Conservation (phyloP, 495 filamentous ascomycete genomes). For the Penicillium taxi region DNA sequence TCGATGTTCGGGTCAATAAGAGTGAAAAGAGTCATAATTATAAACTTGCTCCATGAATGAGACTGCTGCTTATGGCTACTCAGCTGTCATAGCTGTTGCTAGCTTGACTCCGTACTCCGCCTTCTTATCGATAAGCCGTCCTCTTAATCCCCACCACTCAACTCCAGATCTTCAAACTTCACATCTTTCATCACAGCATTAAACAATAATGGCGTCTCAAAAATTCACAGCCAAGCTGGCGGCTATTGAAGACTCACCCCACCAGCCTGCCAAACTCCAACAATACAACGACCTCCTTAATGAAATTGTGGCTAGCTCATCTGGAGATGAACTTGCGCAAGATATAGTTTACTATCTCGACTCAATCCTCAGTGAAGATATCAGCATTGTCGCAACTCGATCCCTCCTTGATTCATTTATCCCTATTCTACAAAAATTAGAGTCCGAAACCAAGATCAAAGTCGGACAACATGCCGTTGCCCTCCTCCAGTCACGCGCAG, state of each 20-base stretch:
- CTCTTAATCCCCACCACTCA: constrained; percentile 1
- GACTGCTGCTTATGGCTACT: too few relatives aligned
- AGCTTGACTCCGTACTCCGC: too few relatives aligned
- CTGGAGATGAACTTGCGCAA: constrained; percentile 46
- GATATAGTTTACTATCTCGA: constrained; percentile 64
- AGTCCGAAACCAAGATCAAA: constrained; percentile 55
- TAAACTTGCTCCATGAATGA: too few relatives aligned
- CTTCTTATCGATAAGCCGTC: constrained; percentile 29
- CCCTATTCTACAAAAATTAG: constrained; percentile 46
- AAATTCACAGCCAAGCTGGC: constrained; percentile 49
- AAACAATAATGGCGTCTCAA: constrained; percentile 46
- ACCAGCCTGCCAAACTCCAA: constrained; percentile 47
- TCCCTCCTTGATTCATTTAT: constrained; percentile 64
- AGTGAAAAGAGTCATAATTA: too few relatives aligned
- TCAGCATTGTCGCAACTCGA: constrained; percentile 70
- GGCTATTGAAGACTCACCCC: constrained; percentile 44
- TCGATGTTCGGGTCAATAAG: too few relatives aligned
- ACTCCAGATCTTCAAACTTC: constrained; percentile 4
- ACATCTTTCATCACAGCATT: neutral
- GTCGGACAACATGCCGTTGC: constrained; percentile 61
- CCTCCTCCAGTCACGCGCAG: constrained; percentile 54
- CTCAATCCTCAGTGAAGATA: constrained; percentile 55
- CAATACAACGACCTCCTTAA: constrained; percentile 61
- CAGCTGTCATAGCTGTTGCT: too few relatives aligned
- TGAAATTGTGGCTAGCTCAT: constrained; percentile 50